Evolutionary conservation across 2,329 filamentous ascomycete species (phyloP), one percentile per base, ranked within the genome.

Genomic region (Incumbomyces lentus): DNA sequence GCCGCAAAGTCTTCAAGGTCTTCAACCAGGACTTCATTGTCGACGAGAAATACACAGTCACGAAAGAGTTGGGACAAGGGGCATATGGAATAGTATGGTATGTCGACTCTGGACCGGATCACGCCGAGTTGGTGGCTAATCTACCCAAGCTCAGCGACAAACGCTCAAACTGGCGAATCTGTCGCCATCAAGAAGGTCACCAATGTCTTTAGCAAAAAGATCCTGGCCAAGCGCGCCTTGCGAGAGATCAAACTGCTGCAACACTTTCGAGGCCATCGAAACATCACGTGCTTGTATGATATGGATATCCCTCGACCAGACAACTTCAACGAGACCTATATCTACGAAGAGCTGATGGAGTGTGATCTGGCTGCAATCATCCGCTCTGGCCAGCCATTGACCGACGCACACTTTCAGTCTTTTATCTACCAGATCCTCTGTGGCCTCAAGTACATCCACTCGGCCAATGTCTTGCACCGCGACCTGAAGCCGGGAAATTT

Each of bases 121-220:
- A 13, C 31, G 16, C 13, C 6, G 19, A 8, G 22, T 13, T 44
- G 14, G 17, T 46, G 44, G 43, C 55, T 51, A 55, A 49, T 18
- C 29, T 39, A 37, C 6, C 53, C 54, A 64, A 95, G 89, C 68
- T 90, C 92, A 50, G 92, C 92, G 47, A 86, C 87, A 56, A 95
- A 96, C 74, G 82, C 81, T 64, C 81, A 88, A 66, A 93, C 85
- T 29, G 83, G 81, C 61, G 92, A 98, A 65, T 89, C 90, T 34
- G 89, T 98, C 53, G 92, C 92, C 60, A 92, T 98, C 75, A 98
- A 98, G 72, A 98, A 98, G 71, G 87, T 98, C 65, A 98, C 92
- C 73, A 98, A 98, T 84, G 90, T 98, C 60, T 98, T 98, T 70
- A 95, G 88, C 78, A 98, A 98, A 74, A 96, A 96, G 80, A 98